phyloP scores from a whole-genome alignment of 495 filamentous ascomycete species.

The Neurospora sp. region DNA sequence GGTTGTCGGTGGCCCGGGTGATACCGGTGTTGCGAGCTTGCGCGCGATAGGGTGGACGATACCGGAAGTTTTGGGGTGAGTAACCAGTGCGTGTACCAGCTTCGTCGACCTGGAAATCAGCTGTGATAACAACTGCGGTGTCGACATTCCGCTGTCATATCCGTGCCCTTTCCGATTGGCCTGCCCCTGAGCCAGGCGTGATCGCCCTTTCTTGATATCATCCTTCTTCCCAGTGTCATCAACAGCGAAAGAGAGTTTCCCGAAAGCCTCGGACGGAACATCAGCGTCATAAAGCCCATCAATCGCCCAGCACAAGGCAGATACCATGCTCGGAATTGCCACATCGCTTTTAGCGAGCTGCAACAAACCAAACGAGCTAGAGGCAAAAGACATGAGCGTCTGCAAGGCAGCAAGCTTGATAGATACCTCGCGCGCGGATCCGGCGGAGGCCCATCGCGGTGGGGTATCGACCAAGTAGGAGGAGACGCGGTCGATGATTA shows the following conservation, averaged over 20 bases:
- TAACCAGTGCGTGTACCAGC: conserved; percentile 34
- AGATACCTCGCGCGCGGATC: conserved; percentile 16
- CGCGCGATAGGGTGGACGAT: conserved; percentile 22
- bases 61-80: conserved; percentile 23
- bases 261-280: conserved; percentile 5
- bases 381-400: conserved; percentile 28
- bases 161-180: background rate
- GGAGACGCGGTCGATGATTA: conserved; percentile 32
- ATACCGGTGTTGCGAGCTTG: conserved; percentile 19
- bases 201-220: background rate
- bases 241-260: background rate
- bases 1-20: background rate
- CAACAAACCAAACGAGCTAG: conserved; percentile 27
- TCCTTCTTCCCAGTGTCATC: background rate
- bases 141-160: background rate
- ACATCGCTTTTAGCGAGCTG: conserved; percentile 29
- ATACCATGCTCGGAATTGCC: conserved; percentile 31
- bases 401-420: conserved; percentile 24
- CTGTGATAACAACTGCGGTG: conserved; percentile 7
- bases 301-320: conserved; percentile 29
- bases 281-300: conserved; percentile 36
- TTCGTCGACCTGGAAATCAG: conserved; percentile 21
- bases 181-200: background rate
- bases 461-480: conserved; percentile 25
- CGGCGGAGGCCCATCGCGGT: conserved; percentile 26